These are phyloP conservation scores for Proliferodiscus dingleyae DNA, from an alignment of 2,329 filamentous ascomycete species.

Conservation along the genomic window DNA sequence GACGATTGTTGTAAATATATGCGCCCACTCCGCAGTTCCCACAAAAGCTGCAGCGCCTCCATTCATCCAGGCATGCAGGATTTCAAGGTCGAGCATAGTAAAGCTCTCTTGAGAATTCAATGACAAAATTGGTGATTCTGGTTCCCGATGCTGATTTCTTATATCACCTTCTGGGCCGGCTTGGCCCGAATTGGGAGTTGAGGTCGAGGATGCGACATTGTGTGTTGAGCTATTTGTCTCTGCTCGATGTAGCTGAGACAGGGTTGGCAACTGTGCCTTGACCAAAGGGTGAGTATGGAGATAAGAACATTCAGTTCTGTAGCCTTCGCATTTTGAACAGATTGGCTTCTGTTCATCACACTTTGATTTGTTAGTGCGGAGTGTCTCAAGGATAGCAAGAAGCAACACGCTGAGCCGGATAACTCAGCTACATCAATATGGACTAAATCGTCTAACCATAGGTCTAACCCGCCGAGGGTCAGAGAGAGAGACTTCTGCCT, in stretches of 20 bases:
- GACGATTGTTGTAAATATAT: conserved; percentile 23
- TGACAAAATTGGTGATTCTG: conserved; percentile 3
- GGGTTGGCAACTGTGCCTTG: not conserved
- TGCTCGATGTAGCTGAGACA: not conserved
- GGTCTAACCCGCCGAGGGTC: too few species aligned
- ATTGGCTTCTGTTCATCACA: conserved; percentile 28
- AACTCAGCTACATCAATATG: too few species aligned
- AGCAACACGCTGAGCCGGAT: too few species aligned
- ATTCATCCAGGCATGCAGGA: conserved; percentile 40
- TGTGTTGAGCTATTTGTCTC: too few species aligned
- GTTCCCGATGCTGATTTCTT: too few species aligned
- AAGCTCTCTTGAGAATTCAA: conserved; percentile 8
- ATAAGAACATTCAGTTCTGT: conserved; percentile 26
- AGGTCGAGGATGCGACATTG: too few species aligned
- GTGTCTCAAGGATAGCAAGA: too few species aligned
- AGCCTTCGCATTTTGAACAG: conserved; percentile 24
- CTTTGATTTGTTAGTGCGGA: conserved; percentile 10
- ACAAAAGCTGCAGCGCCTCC: conserved; percentile 29
- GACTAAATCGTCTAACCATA: too few species aligned
- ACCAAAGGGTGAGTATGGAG: conserved; percentile 26
- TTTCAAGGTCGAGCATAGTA: conserved; percentile 37
- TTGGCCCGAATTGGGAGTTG: too few species aligned
- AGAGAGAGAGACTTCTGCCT: too few species aligned
- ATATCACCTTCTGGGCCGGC: too few species aligned
- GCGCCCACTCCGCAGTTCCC: conserved; percentile 9